Conservation (phyloP, 345 rosid genomes). For the Camelina laxa region DNA sequence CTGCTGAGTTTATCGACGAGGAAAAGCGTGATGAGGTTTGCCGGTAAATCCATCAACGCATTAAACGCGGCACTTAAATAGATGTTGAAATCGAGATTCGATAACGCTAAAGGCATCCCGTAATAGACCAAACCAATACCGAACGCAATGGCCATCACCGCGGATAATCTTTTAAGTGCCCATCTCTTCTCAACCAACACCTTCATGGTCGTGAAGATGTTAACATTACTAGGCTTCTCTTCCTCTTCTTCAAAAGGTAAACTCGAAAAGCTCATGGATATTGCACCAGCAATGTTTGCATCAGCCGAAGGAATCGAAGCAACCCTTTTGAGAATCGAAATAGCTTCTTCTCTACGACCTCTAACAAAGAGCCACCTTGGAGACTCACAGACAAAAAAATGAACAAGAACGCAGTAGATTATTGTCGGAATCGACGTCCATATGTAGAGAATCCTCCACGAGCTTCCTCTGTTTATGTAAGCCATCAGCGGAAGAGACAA, state of each 20-base stretch:
- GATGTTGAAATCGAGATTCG: constrained; percentile 57
- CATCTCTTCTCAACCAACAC: constrained; percentile 53
- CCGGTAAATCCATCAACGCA: constrained; percentile 69
- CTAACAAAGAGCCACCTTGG: constrained; percentile 63
- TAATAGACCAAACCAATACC: constrained; percentile 73
- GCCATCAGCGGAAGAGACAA: constrained; percentile 56
- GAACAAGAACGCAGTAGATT: constrained; percentile 41
- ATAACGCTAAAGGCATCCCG: constrained; percentile 74
- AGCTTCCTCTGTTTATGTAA: constrained; percentile 46
- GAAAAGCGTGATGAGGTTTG: constrained; percentile 54
- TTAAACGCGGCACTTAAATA: constrained; percentile 65
- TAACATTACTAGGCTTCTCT: constrained; percentile 37
- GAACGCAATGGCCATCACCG: constrained; percentile 52
- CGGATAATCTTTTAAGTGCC: constrained; percentile 54
- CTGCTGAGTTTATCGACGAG: constrained; percentile 53
- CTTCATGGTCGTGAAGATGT: constrained; percentile 54
- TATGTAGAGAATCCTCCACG: constrained; percentile 53
- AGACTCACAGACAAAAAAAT: constrained; percentile 53
- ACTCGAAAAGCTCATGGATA: constrained; percentile 47
- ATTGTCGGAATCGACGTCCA: constrained; percentile 61
- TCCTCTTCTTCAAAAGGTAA: constrained; percentile 43
- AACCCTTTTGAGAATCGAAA: constrained; percentile 53
- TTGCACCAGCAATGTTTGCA: constrained; percentile 13
- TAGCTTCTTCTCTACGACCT: constrained; percentile 63
- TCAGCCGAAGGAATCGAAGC: constrained; percentile 26